Base-by-base conservation (phyloP, 208 protist genomes). In the Leishmania gerbilli region DNA sequence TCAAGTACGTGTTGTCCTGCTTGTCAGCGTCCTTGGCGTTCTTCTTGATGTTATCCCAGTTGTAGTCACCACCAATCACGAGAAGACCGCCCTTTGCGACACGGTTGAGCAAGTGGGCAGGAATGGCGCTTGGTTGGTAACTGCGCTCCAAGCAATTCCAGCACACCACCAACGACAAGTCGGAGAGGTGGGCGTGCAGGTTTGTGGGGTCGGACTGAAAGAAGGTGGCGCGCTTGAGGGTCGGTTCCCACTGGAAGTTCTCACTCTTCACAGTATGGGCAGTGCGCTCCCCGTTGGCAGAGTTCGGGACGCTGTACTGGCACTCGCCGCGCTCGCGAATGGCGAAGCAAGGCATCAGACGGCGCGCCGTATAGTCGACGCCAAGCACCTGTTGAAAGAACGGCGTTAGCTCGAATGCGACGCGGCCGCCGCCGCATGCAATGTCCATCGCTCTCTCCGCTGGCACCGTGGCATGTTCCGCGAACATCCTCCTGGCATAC, bases 181-280 rank as follows among this genome's bases (percentile, higher is more conserved):
- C 49, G 42, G 89, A 88, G 76, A 98, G 81, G 85, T 98, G 93
- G 17, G 88, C 81, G 81, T 97, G 95, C 81, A 98, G 77, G 85
- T 98, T 97, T 27, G 91, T 94, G 27, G 93, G 93, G 84, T 98
- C 93, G 15, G 93, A 88, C 89, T 98, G 95, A 79, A 92, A 95
- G 79, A 98, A 98, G 42, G 87, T 95, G 19, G 92, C 93, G 24
- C 84, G 79, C 77, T 95, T 88, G 74, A 89, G 90, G 27, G 91
- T 95, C 31, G 85, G 69, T 76, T 81, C 86, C 92, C 93, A 96
- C 31, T 81, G 47, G 64, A 79, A 93, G 55, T 86, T 80, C 42
- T 84, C 79, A 27, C 81, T 83, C 37, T 87, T 72, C 71, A 95
- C 88, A 42, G 71, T 85, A 49, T 77, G 80, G 79, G 51, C 79